Percentiles rank a stretch among this genome's conserved stretches.
Evolutionary conservation across 768 basidiomycete genomes (phyloP).

Genomic region (Tricholoma saponaceum): DNA sequence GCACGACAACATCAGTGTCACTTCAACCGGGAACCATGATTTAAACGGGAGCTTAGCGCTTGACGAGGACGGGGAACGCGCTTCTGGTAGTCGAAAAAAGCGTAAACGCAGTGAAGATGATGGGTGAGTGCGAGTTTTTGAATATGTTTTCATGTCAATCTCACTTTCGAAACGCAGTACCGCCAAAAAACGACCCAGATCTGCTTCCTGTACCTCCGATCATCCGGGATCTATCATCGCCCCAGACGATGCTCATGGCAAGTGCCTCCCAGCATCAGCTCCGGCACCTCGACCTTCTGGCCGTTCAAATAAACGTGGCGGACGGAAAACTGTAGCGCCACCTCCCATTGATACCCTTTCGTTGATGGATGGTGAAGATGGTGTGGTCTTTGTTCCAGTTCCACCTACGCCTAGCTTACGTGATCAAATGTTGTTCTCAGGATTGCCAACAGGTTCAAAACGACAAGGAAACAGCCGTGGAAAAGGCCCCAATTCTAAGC

Average conservation of each 20-base stretch:
- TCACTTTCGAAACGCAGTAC: slow-evolving; percentile 25
- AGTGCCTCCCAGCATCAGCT: slow-evolving; percentile 27
- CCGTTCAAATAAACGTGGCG: slow-evolving; percentile 41
- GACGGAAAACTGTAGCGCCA: slow-evolving; percentile 31
- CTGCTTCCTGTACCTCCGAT: slow-evolving; percentile 69
- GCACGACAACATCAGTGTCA: slow-evolving; percentile 34
- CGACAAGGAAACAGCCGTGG: slow-evolving; percentile 33
- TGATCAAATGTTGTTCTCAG: slow-evolving; percentile 10
- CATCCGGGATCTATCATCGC: slow-evolving; percentile 35
- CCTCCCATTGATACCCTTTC: slow-evolving; percentile 25
- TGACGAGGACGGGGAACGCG: slow-evolving; percentile 46
- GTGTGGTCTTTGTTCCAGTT: slow-evolving; percentile 31
- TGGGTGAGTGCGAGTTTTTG: slow-evolving; percentile 39
- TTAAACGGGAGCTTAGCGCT: slow-evolving; percentile 30
- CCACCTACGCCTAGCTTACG: slow-evolving; percentile 6
- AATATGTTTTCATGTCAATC: background rate
- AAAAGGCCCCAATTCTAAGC: slow-evolving; percentile 39
- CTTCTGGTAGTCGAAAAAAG: slow-evolving; percentile 50
- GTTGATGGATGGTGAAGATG: slow-evolving; percentile 57
- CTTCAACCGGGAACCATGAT: slow-evolving; percentile 30
- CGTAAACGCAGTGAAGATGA: slow-evolving; percentile 77
- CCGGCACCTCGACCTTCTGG: slow-evolving; percentile 27
- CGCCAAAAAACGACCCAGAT: slow-evolving; percentile 72
- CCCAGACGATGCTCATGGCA: slow-evolving; percentile 39
- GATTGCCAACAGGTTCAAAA: slow-evolving; percentile 20